phyloP scores from a whole-genome alignment of 164 flowering plant species.

The Buxus sempervirens region DNA sequence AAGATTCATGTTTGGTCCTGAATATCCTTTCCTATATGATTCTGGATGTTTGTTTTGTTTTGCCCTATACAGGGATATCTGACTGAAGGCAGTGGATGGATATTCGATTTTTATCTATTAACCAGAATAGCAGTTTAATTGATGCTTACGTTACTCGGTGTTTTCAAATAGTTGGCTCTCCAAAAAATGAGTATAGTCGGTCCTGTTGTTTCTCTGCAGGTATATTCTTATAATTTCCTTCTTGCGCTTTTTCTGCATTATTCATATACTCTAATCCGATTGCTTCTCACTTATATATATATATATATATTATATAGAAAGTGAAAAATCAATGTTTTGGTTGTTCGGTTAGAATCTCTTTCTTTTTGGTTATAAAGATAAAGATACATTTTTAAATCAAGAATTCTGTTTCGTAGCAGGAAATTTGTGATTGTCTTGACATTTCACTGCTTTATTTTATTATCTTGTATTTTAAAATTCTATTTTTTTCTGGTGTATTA shows the following conservation, averaged over 20 bases:
- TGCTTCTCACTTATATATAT: background rate
- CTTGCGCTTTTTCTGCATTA: too few relatives aligned
- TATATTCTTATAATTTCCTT: slow-evolving; percentile 5
- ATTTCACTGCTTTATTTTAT: background rate
- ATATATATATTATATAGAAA: background rate
- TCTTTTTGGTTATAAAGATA: too few relatives aligned
- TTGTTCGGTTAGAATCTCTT: background rate
- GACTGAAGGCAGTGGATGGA: slow-evolving; percentile 31
- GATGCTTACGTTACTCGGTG: slow-evolving; percentile 9
- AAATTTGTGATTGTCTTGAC: background rate
- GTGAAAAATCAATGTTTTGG: background rate
- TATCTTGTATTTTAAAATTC: background rate
- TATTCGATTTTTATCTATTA: slow-evolving; percentile 28
- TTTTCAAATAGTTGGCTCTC: slow-evolving; percentile 14
- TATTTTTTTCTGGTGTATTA: background rate
- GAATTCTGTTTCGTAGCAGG: too few relatives aligned
- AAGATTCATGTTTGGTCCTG: too few relatives aligned
- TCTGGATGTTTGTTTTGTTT: too few relatives aligned
- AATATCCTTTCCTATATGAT: too few relatives aligned
- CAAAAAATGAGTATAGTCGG: slow-evolving; percentile 2
- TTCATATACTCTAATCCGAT: background rate
- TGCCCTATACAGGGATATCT: too few relatives aligned
- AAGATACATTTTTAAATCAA: too few relatives aligned
- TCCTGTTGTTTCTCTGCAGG: slow-evolving; percentile 12
- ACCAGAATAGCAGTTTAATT: slow-evolving; percentile 20